Conservation (phyloP, 2,329 filamentous ascomycete species). For the Fonsecaea monophora region DNA sequence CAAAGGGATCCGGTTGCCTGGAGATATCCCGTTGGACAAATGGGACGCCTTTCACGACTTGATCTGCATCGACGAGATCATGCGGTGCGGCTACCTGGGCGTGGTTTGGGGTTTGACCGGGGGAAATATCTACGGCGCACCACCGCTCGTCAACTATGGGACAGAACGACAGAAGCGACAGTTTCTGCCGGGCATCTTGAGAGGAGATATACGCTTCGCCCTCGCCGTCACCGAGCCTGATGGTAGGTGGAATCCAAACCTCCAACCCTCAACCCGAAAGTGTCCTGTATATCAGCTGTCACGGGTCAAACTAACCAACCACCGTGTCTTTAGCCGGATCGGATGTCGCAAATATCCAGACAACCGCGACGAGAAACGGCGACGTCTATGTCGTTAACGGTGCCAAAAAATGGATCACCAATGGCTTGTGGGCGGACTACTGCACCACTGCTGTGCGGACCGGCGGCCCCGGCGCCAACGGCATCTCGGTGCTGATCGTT, state of each 20-base stretch:
- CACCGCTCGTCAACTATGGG: slow-evolving; percentile 43
- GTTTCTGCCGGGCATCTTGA: slow-evolving; percentile 65
- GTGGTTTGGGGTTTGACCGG: slow-evolving; percentile 43
- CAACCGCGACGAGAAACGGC: slow-evolving; percentile 59
- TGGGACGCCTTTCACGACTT: slow-evolving; percentile 49
- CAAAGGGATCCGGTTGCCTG: slow-evolving; percentile 35
- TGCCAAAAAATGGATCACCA: slow-evolving; percentile 99
- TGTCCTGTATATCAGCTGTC: slow-evolving; percentile 19
- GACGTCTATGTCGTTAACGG: slow-evolving; percentile 70
- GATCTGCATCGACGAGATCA: slow-evolving; percentile 47
- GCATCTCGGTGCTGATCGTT: slow-evolving; percentile 92
- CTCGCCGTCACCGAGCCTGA: slow-evolving; percentile 62
- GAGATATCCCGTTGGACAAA: slow-evolving; percentile 41
- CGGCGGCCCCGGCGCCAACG: slow-evolving; percentile 66
- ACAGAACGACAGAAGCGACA: slow-evolving; percentile 44
- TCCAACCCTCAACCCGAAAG: not conserved
- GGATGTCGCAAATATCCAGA: slow-evolving; percentile 69
- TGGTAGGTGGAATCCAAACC: slow-evolving; percentile 1
- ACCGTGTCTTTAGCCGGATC: slow-evolving; percentile 55
- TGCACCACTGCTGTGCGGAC: slow-evolving; percentile 90
- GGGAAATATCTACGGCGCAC: slow-evolving; percentile 44
- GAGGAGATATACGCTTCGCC: slow-evolving; percentile 64
- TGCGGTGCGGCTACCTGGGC: slow-evolving; percentile 45
- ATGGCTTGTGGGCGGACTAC: slow-evolving; percentile 96
- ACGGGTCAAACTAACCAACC: not conserved